Conservation (phyloP, 495 filamentous ascomycete genomes). For the Venustampulla echinocandica region DNA sequence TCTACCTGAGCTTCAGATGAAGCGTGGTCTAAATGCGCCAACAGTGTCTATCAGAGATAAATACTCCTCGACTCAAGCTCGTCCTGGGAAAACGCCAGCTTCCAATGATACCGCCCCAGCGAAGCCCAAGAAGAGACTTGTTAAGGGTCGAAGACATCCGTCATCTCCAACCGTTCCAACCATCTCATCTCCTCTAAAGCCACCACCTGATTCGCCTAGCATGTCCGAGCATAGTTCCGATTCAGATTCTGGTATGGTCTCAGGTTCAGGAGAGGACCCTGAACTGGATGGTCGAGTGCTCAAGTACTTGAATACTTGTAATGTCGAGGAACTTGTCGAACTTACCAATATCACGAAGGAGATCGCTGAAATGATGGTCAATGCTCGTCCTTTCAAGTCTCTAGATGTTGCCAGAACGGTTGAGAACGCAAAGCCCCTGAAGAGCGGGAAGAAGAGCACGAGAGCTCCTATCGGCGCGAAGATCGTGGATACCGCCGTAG, state of each 20-base stretch:
- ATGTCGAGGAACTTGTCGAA: slow-evolving; percentile 61
- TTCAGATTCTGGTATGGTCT: slow-evolving; percentile 34
- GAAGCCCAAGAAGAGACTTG: slow-evolving; percentile 40
- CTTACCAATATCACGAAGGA: slow-evolving; percentile 63
- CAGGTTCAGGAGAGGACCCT: slow-evolving; percentile 29
- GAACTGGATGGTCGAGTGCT: slow-evolving; percentile 53
- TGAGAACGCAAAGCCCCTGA: slow-evolving; percentile 32
- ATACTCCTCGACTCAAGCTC: slow-evolving; percentile 40
- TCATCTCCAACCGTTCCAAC: slow-evolving; percentile 32
- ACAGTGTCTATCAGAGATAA: slow-evolving; percentile 50
- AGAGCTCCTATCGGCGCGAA: slow-evolving; percentile 51
- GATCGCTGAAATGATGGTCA: slow-evolving; percentile 54
- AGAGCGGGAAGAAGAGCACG: slow-evolving; percentile 32
- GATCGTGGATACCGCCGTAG: slow-evolving; percentile 60
- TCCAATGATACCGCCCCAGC: slow-evolving; percentile 23
- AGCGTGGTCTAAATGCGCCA: slow-evolving; percentile 33
- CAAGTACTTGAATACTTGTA: slow-evolving; percentile 75
- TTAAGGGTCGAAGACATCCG: slow-evolving; percentile 47
- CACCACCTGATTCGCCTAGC: slow-evolving; percentile 18
- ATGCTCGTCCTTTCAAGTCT: slow-evolving; percentile 56
- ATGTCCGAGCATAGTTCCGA: slow-evolving; percentile 39
- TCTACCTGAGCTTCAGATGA: slow-evolving; percentile 46
- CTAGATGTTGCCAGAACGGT: slow-evolving; percentile 58
- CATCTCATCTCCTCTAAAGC: slow-evolving; percentile 27
- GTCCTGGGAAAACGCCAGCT: slow-evolving; percentile 8